phyloP scores from a whole-genome alignment of 1,284 basidiomycete species.

The Phaffia rhodozyma region DNA sequence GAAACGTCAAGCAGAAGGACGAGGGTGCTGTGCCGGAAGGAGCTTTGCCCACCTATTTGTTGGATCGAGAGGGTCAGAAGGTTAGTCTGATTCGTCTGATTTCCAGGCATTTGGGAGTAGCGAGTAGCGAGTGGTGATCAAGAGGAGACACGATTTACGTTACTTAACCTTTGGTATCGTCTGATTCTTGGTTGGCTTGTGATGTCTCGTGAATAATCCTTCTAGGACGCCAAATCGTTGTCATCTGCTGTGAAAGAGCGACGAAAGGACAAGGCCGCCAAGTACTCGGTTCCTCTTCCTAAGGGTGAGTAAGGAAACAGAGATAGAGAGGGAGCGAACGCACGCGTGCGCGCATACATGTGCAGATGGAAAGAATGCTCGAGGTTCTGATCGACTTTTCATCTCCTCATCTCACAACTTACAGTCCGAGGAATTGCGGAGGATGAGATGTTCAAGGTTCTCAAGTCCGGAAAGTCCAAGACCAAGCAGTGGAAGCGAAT shows the following conservation, averaged over 20 bases:
- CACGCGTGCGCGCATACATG: no score
- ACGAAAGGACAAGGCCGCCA: slow-evolving; percentile 97
- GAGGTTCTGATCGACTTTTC: no score
- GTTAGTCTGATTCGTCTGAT: slow-evolving; percentile 20
- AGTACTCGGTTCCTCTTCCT: slow-evolving; percentile 90
- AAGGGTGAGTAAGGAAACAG: slow-evolving; percentile 37
- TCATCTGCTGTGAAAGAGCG: slow-evolving; percentile 98
- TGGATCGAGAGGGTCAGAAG: slow-evolving; percentile 93
- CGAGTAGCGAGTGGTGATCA: background rate
- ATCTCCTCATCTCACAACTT: no score
- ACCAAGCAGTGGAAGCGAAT: slow-evolving; percentile 98
- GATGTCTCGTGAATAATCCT: background rate
- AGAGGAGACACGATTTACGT: background rate
- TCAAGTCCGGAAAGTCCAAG: slow-evolving; percentile 96
- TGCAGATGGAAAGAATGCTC: no score
- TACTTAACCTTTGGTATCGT: background rate
- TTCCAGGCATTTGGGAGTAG: background rate
- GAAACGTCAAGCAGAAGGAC: slow-evolving; percentile 91
- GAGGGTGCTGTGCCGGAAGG: slow-evolving; percentile 67
- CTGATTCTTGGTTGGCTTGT: background rate
- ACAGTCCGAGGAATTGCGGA: slow-evolving; percentile 89
- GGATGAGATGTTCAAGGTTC: slow-evolving; percentile 99
- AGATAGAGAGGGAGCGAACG: no score
- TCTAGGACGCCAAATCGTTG: slow-evolving; percentile 79
- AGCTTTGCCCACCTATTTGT: slow-evolving; percentile 83